Conservation (phyloP, 1,284 basidiomycete genomes). For the Cryptococcus wingfieldii region DNA sequence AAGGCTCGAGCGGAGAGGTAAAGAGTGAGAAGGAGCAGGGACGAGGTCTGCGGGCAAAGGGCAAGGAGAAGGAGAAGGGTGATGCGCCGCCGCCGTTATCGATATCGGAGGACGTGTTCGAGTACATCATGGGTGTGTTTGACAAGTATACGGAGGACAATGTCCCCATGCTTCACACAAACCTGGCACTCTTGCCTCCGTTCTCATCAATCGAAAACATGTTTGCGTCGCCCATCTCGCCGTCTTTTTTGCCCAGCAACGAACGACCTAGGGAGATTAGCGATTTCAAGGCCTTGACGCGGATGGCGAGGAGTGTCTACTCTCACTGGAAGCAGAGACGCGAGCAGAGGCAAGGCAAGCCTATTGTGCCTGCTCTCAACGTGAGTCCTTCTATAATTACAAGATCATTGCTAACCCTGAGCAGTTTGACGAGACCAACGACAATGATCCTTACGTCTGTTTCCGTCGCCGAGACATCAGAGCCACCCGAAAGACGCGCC, state of each 20-base stretch:
- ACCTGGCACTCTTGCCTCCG: conserved; percentile 58
- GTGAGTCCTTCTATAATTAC: conserved; percentile 42
- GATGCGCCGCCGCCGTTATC: conserved; percentile 52
- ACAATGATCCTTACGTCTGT: conserved; percentile 95
- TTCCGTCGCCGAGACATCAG: conserved; percentile 96
- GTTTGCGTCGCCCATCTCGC: conserved; percentile 58
- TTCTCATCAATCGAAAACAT: conserved; percentile 74
- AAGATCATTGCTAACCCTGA: conserved; percentile 5
- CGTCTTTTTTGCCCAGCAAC: conserved; percentile 62
- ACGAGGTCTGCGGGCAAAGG: conserved; percentile 47
- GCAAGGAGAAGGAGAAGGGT: conserved; percentile 52
- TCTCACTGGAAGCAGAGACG: conserved; percentile 77
- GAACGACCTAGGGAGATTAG: conserved; percentile 62
- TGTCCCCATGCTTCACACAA: conserved; percentile 80
- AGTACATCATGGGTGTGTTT: conserved; percentile 90
- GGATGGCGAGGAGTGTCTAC: conserved; percentile 66
- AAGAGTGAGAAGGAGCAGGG: conserved; percentile 50
- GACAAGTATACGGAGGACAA: conserved; percentile 89
- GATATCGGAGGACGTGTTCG: conserved; percentile 86
- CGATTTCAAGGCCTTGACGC: conserved; percentile 55
- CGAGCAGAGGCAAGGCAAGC: conserved; percentile 66
- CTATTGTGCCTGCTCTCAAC: conserved; percentile 66
- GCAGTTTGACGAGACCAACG: conserved; percentile 86
- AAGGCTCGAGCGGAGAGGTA: conserved; percentile 61
- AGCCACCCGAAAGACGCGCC: conserved; percentile 87